Conservation (phyloP, 495 filamentous ascomycete species). For the Haplographium delicatum region DNA sequence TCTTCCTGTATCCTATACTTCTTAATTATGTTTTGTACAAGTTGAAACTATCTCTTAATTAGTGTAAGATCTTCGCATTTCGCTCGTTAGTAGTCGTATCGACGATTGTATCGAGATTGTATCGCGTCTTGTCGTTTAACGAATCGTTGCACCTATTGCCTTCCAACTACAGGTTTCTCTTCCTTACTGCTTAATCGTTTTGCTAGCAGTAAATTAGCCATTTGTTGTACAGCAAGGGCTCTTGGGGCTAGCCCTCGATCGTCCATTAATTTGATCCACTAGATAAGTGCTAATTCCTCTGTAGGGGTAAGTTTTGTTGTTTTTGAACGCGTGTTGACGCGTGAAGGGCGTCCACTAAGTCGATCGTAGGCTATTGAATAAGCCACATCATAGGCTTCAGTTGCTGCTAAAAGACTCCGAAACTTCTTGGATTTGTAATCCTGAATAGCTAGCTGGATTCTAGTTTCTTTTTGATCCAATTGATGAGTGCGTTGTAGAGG, state of each 20-base stretch:
- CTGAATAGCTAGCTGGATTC: too few species aligned
- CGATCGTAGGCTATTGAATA: too few species aligned
- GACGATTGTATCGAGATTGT: not conserved
- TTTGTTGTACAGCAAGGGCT: not conserved
- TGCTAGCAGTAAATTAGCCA: not conserved
- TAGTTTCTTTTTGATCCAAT: too few species aligned
- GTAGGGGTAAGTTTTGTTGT: not conserved
- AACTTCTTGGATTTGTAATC: too few species aligned
- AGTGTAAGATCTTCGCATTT: slow-evolving; percentile 33
- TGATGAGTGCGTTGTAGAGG: too few species aligned
- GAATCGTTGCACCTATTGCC: too few species aligned
- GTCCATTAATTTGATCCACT: not conserved
- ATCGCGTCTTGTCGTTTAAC: not conserved
- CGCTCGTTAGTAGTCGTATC: slow-evolving; percentile 13
- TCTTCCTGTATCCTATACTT: slow-evolving; percentile 35
- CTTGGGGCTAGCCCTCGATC: not conserved
- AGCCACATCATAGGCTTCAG: too few species aligned
- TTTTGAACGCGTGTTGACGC: too few species aligned
- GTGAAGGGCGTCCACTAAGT: too few species aligned
- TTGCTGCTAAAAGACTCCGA: too few species aligned
- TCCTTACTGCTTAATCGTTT: not conserved
- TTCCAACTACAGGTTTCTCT: slow-evolving; percentile 1
- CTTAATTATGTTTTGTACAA: slow-evolving; percentile 27
- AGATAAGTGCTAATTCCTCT: not conserved
- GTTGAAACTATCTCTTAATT: slow-evolving; percentile 31